phyloP scores from a whole-genome alignment of 768 basidiomycete species.

The Termitomyces sp. region DNA sequence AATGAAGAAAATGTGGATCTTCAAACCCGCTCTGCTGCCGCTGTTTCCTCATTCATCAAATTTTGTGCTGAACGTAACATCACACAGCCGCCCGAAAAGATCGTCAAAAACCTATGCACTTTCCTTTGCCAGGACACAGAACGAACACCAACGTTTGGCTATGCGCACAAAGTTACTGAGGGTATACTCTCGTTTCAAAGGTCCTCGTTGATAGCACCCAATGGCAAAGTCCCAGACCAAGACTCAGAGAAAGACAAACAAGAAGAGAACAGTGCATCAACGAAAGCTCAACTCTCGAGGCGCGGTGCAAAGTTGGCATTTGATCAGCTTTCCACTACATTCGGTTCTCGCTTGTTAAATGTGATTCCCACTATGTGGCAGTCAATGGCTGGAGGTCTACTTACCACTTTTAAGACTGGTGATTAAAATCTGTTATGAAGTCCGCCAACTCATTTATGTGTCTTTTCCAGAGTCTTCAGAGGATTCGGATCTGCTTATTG shows the following conservation, averaged over 20 bases:
- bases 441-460: not conserved
- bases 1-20: conserved; percentile 86
- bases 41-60: conserved; percentile 84
- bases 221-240: conserved; percentile 29
- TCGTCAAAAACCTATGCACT: conserved; percentile 94
- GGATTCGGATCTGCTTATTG: conserved; percentile 60
- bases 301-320: conserved; percentile 87
- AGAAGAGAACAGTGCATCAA: conserved; percentile 50
- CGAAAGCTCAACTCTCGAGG: conserved; percentile 66
- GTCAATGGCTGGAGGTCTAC: conserved; percentile 77
- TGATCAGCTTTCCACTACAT: conserved; percentile 66
- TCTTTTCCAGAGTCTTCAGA: conserved; percentile 41
- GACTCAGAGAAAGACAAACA: conserved; percentile 39
- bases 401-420: conserved; percentile 67
- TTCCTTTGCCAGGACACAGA: conserved; percentile 92
- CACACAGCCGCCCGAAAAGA: conserved; percentile 87
- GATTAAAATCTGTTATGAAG: conserved; percentile 15
- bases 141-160: conserved; percentile 85
- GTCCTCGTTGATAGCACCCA: conserved; percentile 26
- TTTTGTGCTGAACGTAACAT: conserved; percentile 74
- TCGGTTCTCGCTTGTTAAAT: conserved; percentile 67
- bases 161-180: conserved; percentile 50
- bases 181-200: conserved; percentile 77
- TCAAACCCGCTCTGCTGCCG: conserved; percentile 81
- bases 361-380: conserved; percentile 95